Percentiles rank a stretch among this genome's conserved stretches.
Conservation (phyloP, 2,329 filamentous ascomycete genomes). For the Pseudogymnoascus sp. region DNA sequence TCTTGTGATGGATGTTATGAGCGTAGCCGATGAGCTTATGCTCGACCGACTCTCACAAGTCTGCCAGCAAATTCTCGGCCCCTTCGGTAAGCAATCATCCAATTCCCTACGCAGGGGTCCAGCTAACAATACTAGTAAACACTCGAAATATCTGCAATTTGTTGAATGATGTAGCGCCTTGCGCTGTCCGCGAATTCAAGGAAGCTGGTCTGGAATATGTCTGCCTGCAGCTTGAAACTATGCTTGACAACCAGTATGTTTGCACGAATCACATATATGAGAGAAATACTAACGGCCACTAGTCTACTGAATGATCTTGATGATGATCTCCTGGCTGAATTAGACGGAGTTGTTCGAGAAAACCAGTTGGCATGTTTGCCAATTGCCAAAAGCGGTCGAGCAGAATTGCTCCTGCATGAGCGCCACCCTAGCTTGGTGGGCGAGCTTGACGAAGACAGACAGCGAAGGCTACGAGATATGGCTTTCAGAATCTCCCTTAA, state of each 20-base stretch:
- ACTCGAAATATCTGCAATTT: slow-evolving; percentile 78
- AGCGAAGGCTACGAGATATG: slow-evolving; percentile 67
- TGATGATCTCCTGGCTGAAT: slow-evolving; percentile 68
- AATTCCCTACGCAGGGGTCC: not conserved
- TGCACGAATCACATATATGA: slow-evolving; percentile 20
- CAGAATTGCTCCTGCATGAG: slow-evolving; percentile 58
- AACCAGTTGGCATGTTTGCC: slow-evolving; percentile 76
- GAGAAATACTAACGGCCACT: slow-evolving; percentile 10
- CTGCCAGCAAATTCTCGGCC: slow-evolving; percentile 76
- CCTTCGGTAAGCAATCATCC: slow-evolving; percentile 48
- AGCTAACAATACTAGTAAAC: slow-evolving; percentile 45
- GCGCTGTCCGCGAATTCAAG: slow-evolving; percentile 77
- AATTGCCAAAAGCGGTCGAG: slow-evolving; percentile 66
- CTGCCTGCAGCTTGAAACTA: slow-evolving; percentile 80
- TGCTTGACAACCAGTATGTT: slow-evolving; percentile 72
- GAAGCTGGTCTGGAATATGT: slow-evolving; percentile 83
- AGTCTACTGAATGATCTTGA: slow-evolving; percentile 73
- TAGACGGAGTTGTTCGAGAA: slow-evolving; percentile 70
- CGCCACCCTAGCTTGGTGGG: slow-evolving; percentile 33
- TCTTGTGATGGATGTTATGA: slow-evolving; percentile 83
- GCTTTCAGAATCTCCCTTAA: slow-evolving; percentile 54
- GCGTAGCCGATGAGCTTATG: slow-evolving; percentile 89
- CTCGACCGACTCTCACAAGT: slow-evolving; percentile 82
- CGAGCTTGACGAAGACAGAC: slow-evolving; percentile 61
- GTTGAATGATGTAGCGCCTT: slow-evolving; percentile 78